phyloP scores from a whole-genome alignment of 2,329 filamentous ascomycete species.

The Didymella pinodella region DNA sequence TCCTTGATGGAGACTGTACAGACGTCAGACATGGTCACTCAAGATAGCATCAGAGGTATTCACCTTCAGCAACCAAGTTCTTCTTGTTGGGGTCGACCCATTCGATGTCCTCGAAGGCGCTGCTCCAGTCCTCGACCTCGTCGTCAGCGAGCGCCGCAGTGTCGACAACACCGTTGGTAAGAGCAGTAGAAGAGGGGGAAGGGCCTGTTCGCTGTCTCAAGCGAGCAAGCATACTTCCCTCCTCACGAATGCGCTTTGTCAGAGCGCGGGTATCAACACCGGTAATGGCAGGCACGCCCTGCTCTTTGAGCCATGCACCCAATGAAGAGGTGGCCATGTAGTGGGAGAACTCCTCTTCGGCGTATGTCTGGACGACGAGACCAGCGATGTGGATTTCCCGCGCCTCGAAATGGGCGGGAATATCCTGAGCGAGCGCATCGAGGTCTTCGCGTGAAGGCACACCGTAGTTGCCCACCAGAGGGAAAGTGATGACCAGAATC shows the following conservation, averaged over 20 bases:
- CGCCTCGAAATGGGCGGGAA: conserved; percentile 93
- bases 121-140: conserved; percentile 53
- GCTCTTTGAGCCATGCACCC: conserved; percentile 94
- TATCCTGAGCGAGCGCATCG: conserved; percentile 83
- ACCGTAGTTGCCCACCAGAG: conserved; percentile 95
- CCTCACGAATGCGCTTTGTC: conserved; percentile 91
- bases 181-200: conserved; percentile 28
- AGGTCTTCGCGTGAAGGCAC: conserved; percentile 86
- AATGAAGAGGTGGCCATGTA: conserved; percentile 90
- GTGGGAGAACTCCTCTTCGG: conserved; percentile 94
- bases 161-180: conserved; percentile 52
- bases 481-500: conserved; percentile 96
- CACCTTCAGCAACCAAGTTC: conserved; percentile 94
- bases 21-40: conserved; percentile 32
- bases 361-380: conserved; percentile 88
- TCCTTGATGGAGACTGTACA: conserved; percentile 82
- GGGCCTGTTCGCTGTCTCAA: conserved; percentile 75
- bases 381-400: conserved; percentile 92
- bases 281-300: conserved; percentile 91
- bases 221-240: conserved; percentile 95
- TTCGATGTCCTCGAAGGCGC: conserved; percentile 77
- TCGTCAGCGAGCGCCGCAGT: conserved; percentile 46
- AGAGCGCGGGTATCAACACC: conserved; percentile 92
- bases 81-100: conserved; percentile 93
- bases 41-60: conserved; percentile 50